phyloP scores from a whole-genome alignment of 140 eudicot genomes.

The Anethum foeniculum region DNA sequence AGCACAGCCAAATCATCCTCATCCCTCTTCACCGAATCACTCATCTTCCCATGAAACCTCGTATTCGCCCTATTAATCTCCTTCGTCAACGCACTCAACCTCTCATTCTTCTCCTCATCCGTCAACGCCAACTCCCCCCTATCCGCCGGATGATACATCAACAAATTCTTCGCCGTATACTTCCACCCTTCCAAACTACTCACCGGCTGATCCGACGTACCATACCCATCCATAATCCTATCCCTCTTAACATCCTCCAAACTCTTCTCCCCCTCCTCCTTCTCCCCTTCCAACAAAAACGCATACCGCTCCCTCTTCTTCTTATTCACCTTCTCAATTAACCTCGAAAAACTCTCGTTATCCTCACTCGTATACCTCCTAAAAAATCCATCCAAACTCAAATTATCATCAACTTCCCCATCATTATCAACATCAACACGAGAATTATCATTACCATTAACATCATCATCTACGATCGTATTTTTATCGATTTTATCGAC shows the following conservation, averaged over 20 bases:
- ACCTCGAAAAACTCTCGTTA: slow-evolving; percentile 65
- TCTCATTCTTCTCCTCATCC: slow-evolving; percentile 50
- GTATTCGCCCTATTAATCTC: slow-evolving; percentile 61
- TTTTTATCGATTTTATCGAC: slow-evolving; percentile 29
- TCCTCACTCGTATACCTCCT: slow-evolving; percentile 88
- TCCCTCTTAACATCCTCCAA: slow-evolving; percentile 59
- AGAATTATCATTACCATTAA: too few species aligned
- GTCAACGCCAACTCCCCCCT: slow-evolving; percentile 71
- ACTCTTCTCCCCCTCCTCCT: slow-evolving; percentile 29
- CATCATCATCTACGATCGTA: slow-evolving; percentile 16
- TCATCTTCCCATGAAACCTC: slow-evolving; percentile 64
- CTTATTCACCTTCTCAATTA: slow-evolving; percentile 67
- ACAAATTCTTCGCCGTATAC: slow-evolving; percentile 68
- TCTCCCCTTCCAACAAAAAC: slow-evolving; percentile 60
- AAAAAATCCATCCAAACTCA: slow-evolving; percentile 66
- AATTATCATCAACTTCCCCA: slow-evolving; percentile 12
- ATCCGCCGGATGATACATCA: slow-evolving; percentile 95
- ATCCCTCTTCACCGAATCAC: slow-evolving; percentile 40
- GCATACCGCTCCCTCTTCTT: slow-evolving; percentile 67
- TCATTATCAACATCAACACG: slow-evolving; percentile 16
- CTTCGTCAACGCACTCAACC: slow-evolving; percentile 69
- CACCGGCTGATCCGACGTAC: slow-evolving; percentile 83
- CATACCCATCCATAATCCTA: slow-evolving; percentile 75
- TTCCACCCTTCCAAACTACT: slow-evolving; percentile 78
- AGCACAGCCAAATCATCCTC: slow-evolving; percentile 61